Evolutionary conservation across 1,284 basidiomycete genomes (phyloP), one percentile per base, ranked within the genome.

Genomic region (Leucoagaricus sp.): DNA sequence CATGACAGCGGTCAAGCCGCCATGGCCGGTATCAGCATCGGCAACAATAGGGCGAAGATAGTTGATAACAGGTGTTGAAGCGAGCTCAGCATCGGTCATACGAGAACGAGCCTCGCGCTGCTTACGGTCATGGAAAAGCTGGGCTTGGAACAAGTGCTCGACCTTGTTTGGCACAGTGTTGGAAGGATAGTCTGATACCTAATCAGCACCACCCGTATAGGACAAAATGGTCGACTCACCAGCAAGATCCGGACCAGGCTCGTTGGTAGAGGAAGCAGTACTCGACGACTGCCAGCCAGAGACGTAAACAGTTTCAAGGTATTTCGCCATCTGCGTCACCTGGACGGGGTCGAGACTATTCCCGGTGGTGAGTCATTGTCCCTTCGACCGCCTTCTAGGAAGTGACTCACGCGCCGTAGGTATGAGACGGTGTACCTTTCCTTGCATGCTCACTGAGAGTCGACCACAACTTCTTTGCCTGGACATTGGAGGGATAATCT

Each of bases 281-380:
- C 94, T 97, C 15, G 91, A 94, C 13, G 89, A 92, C 66, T 94
- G 93, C 96, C 96, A 99, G 8, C 96, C 96, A 12, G 96, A 98
- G 50, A 99, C 93, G 71, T 99, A 99, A 63, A 99, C 91, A 2
- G 95, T 96, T 75, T 99, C 96, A 65, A 98, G 89, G 73, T 97
- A 91, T 72, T 96, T 96, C 31, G 96, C 96, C 96, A 99, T 99
- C 75, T 99, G 96, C 0, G 95, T 94, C 63, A 95, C 83, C 77
- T 99, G 96, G 12, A 99, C 95, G 1, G 96, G 94, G 75, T 99
- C 97, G 61, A 99, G 87, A 29, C 94, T 96, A 63, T 12, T 44
- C 8, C 28, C 53, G 33, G 41, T n/a, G 55, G 28, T 40, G 41
- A 48, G 42, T 29, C 45, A 26, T 44, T 57, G 53, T 49, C 19